Evolutionary conservation across 176 grass and related monocot genomes (phyloP).

Genomic region (Eragrostis nindensis): DNA sequence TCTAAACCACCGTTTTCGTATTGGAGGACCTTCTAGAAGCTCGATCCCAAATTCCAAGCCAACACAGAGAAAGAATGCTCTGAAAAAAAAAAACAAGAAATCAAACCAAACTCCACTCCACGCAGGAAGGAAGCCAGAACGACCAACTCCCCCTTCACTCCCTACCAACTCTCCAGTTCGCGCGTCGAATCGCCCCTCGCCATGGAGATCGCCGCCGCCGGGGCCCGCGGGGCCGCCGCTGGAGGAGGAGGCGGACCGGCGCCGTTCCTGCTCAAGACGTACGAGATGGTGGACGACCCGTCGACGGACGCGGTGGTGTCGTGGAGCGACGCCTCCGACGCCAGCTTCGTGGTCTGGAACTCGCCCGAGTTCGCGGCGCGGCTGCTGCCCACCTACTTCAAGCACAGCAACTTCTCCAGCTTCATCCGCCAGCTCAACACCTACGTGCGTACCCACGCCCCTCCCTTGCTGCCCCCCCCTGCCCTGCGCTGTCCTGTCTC

Average conservation of each 20-base stretch:
- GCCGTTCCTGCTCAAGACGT: slow-evolving; percentile 90
- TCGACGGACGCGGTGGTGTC: slow-evolving; percentile 76
- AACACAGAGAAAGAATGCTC: too few species aligned
- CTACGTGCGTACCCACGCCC: slow-evolving; percentile 52
- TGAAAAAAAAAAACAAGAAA: neutral
- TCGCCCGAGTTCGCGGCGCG: slow-evolving; percentile 67
- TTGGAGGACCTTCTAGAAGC: neutral
- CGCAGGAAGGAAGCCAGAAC: neutral
- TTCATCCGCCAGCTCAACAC: slow-evolving; percentile 99
- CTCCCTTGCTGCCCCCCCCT: neutral
- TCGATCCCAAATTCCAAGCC: neutral
- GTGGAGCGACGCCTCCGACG: slow-evolving; percentile 63
- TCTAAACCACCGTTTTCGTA: too few species aligned
- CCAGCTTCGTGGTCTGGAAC: slow-evolving; percentile 96
- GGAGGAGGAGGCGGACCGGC: slow-evolving; percentile 56
- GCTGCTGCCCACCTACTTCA: slow-evolving; percentile 81
- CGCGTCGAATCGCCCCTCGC: neutral
- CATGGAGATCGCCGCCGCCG: slow-evolving; percentile 42
- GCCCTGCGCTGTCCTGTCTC: neutral
- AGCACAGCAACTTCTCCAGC: slow-evolving; percentile 98
- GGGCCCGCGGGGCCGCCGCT: neutral
- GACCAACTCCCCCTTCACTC: neutral
- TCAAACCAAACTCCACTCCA: neutral
- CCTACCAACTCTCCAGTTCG: neutral
- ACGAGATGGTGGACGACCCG: slow-evolving; percentile 95